These are phyloP conservation scores for Exophiala spinifera DNA, from an alignment of 2,329 filamentous ascomycete species.

Conservation along the genomic window DNA sequence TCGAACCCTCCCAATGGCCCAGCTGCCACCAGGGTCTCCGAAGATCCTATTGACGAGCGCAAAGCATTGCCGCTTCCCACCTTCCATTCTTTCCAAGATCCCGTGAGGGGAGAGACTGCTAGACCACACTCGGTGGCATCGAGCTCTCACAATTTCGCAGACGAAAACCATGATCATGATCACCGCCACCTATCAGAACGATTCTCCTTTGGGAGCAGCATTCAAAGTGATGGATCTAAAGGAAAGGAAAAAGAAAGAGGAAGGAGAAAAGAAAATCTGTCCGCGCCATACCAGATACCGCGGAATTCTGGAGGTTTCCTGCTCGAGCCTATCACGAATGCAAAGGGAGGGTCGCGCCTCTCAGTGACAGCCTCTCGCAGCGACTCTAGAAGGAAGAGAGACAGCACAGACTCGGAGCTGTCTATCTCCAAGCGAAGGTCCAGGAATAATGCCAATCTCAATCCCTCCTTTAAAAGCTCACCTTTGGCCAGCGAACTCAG, in stretches of 20 bases:
- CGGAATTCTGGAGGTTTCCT: constrained; percentile 43
- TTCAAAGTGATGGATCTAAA: constrained; percentile 8
- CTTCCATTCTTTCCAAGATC: constrained; percentile 21
- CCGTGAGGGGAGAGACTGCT: constrained; percentile 11
- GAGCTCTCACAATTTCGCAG: constrained; percentile 10
- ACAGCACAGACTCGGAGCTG: constrained; percentile 36
- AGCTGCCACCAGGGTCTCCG: constrained; percentile 12
- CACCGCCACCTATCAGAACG: constrained; percentile 2
- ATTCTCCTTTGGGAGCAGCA: constrained; percentile 8
- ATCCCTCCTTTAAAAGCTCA: constrained; percentile 34
- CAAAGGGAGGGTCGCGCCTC: constrained; percentile 31
- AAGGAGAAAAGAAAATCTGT: constrained; percentile 9
- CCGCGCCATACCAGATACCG: constrained; percentile 1
- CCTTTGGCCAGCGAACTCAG: constrained; percentile 32
- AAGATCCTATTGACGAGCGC: constrained; percentile 6
- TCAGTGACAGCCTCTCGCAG: constrained; percentile 30
- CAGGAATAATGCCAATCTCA: constrained; percentile 36
- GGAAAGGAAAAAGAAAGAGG: constrained; percentile 11
- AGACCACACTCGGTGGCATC: constrained; percentile 16
- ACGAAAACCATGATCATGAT: constrained; percentile 10
- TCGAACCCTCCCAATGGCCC: constrained; percentile 9
- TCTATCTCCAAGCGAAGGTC: constrained; percentile 37
- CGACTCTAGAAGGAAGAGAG: constrained; percentile 41
- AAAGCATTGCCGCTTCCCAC: constrained; percentile 15
- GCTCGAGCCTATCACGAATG: constrained; percentile 42